phyloP scores from a whole-genome alignment of 371 early-diverging fungal genomes.

The Lichtheimia hyalospora region DNA sequence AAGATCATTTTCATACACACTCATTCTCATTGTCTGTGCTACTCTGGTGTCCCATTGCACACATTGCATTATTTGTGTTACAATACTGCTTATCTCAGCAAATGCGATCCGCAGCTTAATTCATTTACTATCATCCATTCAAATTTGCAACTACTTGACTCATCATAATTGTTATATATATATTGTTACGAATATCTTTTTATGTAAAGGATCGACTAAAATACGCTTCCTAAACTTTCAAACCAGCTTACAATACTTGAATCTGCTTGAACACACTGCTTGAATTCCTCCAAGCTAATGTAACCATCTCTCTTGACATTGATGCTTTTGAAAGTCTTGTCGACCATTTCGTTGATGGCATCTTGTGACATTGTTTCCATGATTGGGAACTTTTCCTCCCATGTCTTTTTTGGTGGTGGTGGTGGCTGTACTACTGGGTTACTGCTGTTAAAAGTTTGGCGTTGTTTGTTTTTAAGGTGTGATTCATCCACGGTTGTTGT shows the following conservation, averaged over 20 bases:
- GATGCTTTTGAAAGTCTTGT: slow-evolving; percentile 75
- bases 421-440: not conserved
- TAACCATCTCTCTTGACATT: slow-evolving; percentile 61
- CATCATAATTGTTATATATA: too few species aligned
- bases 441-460: not conserved
- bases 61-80: not conserved
- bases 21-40: not conserved
- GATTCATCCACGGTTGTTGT: not conserved
- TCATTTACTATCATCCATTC: too few species aligned
- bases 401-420: slow-evolving; percentile 31
- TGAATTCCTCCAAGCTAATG: slow-evolving; percentile 80
- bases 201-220: slow-evolving; percentile 31
- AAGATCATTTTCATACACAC: not conserved
- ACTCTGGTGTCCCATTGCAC: not conserved
- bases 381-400: slow-evolving; percentile 73
- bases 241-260: slow-evolving; percentile 71
- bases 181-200: too few species aligned
- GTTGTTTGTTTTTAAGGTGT: slow-evolving; percentile 19
- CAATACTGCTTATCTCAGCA: not conserved
- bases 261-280: slow-evolving; percentile 66
- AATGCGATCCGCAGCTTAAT: not conserved
- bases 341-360: slow-evolving; percentile 93
- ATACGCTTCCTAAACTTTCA: slow-evolving; percentile 71
- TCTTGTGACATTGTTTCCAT: slow-evolving; percentile 92
- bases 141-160: too few species aligned